Conservation (phyloP, 352 stramenopile genomes). For the Phytophthora constricta region DNA sequence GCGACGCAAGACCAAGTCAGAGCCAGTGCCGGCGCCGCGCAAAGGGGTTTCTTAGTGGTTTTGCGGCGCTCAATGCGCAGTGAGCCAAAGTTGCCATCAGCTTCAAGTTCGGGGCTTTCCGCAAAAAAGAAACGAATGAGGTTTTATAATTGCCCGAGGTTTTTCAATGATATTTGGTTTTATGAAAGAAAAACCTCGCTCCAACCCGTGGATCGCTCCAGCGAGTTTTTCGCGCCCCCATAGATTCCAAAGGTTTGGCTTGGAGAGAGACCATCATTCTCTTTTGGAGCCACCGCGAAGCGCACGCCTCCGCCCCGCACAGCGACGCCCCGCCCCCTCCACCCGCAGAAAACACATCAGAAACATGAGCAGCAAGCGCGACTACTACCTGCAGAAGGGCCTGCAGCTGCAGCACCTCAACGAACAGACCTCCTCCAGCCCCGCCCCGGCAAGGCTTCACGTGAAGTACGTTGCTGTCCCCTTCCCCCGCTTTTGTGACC, state of each 20-base stretch:
- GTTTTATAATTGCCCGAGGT: constrained; percentile 26
- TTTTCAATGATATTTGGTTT: constrained; percentile 28
- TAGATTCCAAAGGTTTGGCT: no score
- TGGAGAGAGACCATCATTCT: no score
- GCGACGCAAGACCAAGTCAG: no score
- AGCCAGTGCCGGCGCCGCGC: no score
- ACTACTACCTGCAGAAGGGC: constrained; percentile 85
- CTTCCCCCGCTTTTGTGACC: not conserved
- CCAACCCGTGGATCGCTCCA: no score
- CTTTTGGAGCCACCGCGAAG: constrained; percentile 27
- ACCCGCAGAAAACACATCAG: constrained; percentile 45
- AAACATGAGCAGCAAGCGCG: constrained; percentile 83
- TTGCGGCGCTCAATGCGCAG: not conserved
- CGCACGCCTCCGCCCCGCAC: constrained; percentile 7
- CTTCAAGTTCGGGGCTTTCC: not conserved
- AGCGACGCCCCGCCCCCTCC: constrained; percentile 7
- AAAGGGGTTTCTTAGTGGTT: not conserved
- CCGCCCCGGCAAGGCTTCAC: constrained; percentile 47
- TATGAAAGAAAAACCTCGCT: no score
- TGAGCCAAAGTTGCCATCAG: not conserved
- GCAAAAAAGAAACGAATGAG: not conserved
- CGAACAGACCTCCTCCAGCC: constrained; percentile 48
- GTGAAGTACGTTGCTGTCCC: constrained; percentile 51
- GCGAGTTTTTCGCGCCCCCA: constrained; percentile 19
- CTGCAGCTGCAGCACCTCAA: constrained; percentile 84